phyloP scores from a whole-genome alignment of 2,329 filamentous ascomycete species.

The Aschersonia sp. region DNA sequence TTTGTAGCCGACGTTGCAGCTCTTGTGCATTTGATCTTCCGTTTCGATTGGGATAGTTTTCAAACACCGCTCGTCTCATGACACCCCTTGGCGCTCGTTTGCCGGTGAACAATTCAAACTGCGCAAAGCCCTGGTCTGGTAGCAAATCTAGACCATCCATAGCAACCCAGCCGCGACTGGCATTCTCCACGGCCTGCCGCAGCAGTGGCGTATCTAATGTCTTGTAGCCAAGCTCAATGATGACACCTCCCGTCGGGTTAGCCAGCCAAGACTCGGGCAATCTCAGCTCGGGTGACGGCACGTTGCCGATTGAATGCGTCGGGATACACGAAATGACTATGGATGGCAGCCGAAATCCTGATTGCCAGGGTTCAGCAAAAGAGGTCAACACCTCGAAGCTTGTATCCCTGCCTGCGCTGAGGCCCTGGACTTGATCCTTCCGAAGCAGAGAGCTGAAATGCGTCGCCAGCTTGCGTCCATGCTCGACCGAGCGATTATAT shows the following conservation, averaged over 20 bases:
- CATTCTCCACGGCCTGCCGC: constrained; percentile 46
- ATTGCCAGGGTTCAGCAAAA: constrained; percentile 49
- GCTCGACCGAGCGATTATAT: constrained; percentile 54
- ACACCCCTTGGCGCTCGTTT: constrained; percentile 34
- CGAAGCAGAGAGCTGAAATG: constrained; percentile 51
- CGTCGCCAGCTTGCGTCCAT: constrained; percentile 50
- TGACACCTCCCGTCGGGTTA: constrained; percentile 61
- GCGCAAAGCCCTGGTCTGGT: constrained; percentile 66
- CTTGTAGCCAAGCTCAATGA: constrained; percentile 63
- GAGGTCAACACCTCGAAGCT: constrained; percentile 44
- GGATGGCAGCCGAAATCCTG: constrained; percentile 47
- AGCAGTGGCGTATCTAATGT: constrained; percentile 59
- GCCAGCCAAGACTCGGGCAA: constrained; percentile 56
- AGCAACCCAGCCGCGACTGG: constrained; percentile 54
- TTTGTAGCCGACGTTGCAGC: constrained; percentile 17
- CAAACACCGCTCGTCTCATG: constrained; percentile 53
- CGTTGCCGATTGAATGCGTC: constrained; percentile 49
- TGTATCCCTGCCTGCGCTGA: constrained; percentile 27
- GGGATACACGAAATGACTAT: constrained; percentile 68
- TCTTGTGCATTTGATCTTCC: constrained; percentile 24
- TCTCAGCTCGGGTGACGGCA: constrained; percentile 53
- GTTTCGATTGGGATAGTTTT: constrained; percentile 26
- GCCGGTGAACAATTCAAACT: constrained; percentile 71
- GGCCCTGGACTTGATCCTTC: constrained; percentile 24
- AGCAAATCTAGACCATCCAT: constrained; percentile 65